Evolutionary conservation across 2,329 filamentous ascomycete genomes (phyloP).

Genomic region (Ploettnerulaceae sp.): DNA sequence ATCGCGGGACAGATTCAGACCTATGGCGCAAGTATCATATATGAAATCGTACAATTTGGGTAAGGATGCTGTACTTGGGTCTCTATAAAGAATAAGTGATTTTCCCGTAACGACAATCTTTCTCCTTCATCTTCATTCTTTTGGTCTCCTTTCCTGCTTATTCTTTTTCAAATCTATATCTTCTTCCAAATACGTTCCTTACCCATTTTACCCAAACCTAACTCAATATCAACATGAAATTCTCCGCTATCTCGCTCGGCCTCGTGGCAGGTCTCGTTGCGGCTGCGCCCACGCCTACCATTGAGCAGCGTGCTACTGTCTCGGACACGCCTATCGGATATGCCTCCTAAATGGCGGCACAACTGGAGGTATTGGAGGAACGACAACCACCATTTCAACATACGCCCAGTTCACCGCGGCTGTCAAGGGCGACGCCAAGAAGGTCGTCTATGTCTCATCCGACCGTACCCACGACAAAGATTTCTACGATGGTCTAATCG

Average conservation of each 20-base stretch:
- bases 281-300: neutral
- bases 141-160: too few species aligned
- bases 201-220: too few species aligned
- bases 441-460: constrained; percentile 37
- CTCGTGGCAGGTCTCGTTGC: neutral
- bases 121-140: too few species aligned
- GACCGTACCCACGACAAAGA: constrained; percentile 50
- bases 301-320: neutral
- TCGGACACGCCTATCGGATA: neutral
- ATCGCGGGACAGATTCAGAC: too few species aligned
- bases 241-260: neutral
- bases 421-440: neutral
- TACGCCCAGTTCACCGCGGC: neutral
- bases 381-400: neutral
- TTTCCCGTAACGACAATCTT: too few species aligned
- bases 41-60: too few species aligned
- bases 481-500: constrained; percentile 64
- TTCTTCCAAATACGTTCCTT: too few species aligned
- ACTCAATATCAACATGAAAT: too few species aligned
- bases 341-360: neutral
- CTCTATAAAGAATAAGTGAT: too few species aligned
- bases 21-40: too few species aligned
- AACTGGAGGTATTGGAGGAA: neutral
- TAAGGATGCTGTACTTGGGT: too few species aligned
- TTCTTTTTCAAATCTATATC: too few species aligned